A percentile compares a stretch with the other conserved stretches of the same genome.
phyloP scores from a whole-genome alignment of 345 rosid genomes.

The Acer saccharum region DNA sequence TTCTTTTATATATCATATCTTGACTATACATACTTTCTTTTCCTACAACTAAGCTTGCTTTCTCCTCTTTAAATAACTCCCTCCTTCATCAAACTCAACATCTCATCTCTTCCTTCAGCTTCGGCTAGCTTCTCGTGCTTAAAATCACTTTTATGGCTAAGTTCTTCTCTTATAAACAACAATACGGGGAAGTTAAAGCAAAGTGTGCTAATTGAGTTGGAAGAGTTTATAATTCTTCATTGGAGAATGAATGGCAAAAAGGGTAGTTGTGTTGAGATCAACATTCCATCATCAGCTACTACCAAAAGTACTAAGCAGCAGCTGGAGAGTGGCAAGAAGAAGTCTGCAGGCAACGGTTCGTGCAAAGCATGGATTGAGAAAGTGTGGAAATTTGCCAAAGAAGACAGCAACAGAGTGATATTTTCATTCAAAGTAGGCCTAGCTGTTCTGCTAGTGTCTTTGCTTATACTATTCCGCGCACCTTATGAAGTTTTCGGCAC shows the following conservation, averaged over 20 bases:
- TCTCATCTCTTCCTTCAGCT: constrained; percentile 8
- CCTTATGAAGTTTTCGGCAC: constrained; percentile 65
- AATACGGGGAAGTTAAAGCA: constrained; percentile 28
- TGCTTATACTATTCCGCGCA: constrained; percentile 57
- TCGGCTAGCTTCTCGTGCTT: not conserved
- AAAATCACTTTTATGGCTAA: not conserved
- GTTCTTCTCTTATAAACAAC: constrained; percentile 6
- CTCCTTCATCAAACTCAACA: constrained; percentile 11
- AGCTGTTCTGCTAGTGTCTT: constrained; percentile 62
- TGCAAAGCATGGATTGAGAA: constrained; percentile 40
- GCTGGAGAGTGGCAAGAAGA: constrained; percentile 22
- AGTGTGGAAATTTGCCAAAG: constrained; percentile 57
- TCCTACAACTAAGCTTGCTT: constrained; percentile 25
- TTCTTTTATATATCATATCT: constrained; percentile 25
- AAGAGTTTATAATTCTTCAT: constrained; percentile 21
- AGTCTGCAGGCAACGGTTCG: constrained; percentile 11
- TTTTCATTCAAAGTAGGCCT: constrained; percentile 67
- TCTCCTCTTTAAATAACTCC: constrained; percentile 33
- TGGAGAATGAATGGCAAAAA: constrained; percentile 70
- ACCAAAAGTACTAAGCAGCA: constrained; percentile 25
- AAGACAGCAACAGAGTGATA: constrained; percentile 52
- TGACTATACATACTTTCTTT: constrained; percentile 42
- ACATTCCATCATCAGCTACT: constrained; percentile 30
- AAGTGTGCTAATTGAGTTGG: constrained; percentile 1
- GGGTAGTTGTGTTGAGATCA: constrained; percentile 43